A percentile compares a stretch with the other conserved stretches of the same genome.
Evolutionary conservation across 1,284 basidiomycete genomes (phyloP).

Genomic region (Apiotrichum mycotoxinovorans): DNA sequence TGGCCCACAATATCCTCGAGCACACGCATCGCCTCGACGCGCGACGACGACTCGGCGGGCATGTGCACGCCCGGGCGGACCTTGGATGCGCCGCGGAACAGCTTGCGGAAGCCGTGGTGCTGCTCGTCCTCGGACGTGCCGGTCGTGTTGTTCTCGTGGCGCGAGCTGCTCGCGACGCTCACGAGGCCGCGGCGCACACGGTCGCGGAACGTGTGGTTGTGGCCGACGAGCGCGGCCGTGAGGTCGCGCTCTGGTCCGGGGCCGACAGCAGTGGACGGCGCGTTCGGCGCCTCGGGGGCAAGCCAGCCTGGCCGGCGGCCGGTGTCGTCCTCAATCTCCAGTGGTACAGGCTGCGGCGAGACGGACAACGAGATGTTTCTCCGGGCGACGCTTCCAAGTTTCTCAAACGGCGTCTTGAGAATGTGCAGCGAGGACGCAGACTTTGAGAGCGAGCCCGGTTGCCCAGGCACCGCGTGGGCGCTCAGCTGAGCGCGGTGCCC

Average conservation of each 20-base stretch:
- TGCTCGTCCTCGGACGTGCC: slow-evolving; percentile 14
- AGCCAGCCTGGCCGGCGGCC: slow-evolving; percentile 1
- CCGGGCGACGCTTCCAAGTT: neutral
- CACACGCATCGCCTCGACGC: neutral
- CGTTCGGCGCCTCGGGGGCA: neutral
- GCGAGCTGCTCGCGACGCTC: neutral
- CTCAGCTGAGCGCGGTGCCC: slow-evolving; percentile 3
- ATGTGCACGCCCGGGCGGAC: neutral
- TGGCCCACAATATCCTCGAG: slow-evolving; percentile 3
- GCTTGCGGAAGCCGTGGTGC: slow-evolving; percentile 6
- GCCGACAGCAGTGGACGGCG: neutral
- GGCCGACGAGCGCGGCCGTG: neutral
- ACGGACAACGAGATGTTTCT: neutral
- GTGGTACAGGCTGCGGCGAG: neutral
- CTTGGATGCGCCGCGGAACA: neutral
- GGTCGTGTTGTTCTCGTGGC: neutral
- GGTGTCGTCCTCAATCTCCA: neutral
- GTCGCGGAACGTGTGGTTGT: neutral
- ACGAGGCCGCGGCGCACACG: slow-evolving; percentile 1
- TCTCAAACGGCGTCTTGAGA: slow-evolving; percentile 4
- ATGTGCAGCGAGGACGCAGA: neutral
- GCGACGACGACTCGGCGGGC: neutral
- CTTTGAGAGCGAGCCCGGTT: neutral
- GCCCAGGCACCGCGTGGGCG: neutral
- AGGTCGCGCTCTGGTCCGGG: neutral